Base-by-base conservation (phyloP, 1,139 yeast genomes). In the Geotrichum siamense region DNA sequence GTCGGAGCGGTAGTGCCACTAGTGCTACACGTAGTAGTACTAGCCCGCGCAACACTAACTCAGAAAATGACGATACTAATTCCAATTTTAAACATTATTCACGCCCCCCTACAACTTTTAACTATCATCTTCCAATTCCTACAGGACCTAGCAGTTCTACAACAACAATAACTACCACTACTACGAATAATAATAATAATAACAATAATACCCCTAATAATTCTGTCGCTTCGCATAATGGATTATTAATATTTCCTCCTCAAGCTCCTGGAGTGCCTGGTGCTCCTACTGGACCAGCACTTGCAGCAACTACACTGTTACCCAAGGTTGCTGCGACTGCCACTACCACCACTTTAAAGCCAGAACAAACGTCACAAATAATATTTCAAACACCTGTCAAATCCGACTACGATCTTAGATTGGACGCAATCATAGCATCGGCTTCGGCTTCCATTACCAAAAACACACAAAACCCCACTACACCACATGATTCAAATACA, bases 1-100 rank as follows among this genome's bases (percentile, higher is more conserved):
- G 37, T 26, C 16, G 37, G 19, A 33, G 37, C 21, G 37, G 37
- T 3, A 33, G 37, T 22, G 21, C 37, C 9, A 33, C 37, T 9
- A 33, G 37, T 21, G 26, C 37, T 12, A 33, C 19, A 8, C 13
- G 5, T 5, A 33, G 37, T 26, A 21, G 27, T 16, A 26, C 13
- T 9, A 33, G 19, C 19, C 19, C 37, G 5, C 9, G 37, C 21
- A 5, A 16, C 12, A 33, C 19, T 22, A 25, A 20, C 8, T 33
- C 37, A 5, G 37, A 33, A 20, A 33, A 10, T 13, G 37, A 33
- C 21, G 37, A 33, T 4, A 10, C n/a, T 33, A 20, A 33, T 21
- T 3, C 26, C 5, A 21, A 30, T 16, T 16, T 16, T 16, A 30
- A 30, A 17, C 34, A 30, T 16, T 30, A 15, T 21, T 30, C 34